Evolutionary conservation across 805 yeast genomes (phyloP).

Genomic region (Diddensiella caesifluorescens): DNA sequence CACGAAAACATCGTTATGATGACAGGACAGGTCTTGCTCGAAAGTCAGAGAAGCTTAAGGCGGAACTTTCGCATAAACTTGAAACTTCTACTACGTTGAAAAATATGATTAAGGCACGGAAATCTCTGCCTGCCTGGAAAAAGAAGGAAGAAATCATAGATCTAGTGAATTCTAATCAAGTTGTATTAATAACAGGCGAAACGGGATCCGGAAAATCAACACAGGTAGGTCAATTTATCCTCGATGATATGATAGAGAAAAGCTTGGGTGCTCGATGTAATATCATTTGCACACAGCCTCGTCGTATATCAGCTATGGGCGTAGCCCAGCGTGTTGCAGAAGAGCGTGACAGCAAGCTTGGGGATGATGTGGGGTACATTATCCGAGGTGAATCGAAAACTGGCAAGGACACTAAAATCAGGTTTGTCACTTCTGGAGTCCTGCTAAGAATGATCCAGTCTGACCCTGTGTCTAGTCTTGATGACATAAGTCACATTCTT

Average conservation of each 20-base stretch:
- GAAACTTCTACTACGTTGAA: constrained; percentile 28
- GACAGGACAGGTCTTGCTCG: neutral
- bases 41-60: neutral
- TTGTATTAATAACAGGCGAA: constrained; percentile 86
- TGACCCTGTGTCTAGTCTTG: constrained; percentile 33
- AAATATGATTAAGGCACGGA: constrained; percentile 43
- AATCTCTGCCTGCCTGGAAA: constrained; percentile 78
- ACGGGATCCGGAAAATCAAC: constrained; percentile 98
- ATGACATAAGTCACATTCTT: constrained; percentile 59
- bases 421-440: constrained; percentile 91
- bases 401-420: constrained; percentile 54
- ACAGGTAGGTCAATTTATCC: constrained; percentile 82
- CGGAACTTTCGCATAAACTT: neutral
- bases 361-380: constrained; percentile 79
- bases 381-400: constrained; percentile 86
- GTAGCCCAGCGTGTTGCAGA: constrained; percentile 87
- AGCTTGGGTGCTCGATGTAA: constrained; percentile 41
- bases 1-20: neutral
- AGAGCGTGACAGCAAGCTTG: constrained; percentile 62
- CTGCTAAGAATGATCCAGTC: constrained; percentile 76
- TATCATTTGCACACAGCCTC: constrained; percentile 88
- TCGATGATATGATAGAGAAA: constrained; percentile 54
- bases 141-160: constrained; percentile 52
- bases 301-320: constrained; percentile 93
- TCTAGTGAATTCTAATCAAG: constrained; percentile 52